These are phyloP conservation scores for Clavispora carvajalis DNA, from an alignment of 805 yeast species.

Conservation along the genomic window DNA sequence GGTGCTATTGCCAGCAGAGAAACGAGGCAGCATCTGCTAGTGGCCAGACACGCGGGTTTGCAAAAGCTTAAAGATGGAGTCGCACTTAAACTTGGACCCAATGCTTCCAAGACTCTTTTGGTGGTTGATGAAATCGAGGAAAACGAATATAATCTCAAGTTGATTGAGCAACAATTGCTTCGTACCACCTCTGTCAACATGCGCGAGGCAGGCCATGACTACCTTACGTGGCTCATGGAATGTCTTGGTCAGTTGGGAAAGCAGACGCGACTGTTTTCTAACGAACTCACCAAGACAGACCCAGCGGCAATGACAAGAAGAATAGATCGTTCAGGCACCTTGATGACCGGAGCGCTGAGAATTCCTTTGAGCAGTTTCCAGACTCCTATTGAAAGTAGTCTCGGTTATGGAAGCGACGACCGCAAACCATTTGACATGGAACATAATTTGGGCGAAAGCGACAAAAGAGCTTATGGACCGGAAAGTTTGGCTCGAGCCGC, in stretches of 20 bases:
- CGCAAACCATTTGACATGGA: neutral
- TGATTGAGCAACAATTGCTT: constrained; percentile 47
- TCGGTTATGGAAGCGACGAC: neutral
- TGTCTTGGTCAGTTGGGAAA: constrained; percentile 1
- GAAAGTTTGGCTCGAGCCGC: no score
- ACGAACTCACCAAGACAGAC: constrained; percentile 1
- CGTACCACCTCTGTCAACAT: constrained; percentile 43
- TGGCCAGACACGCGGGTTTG: constrained; percentile 31
- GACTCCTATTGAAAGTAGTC: neutral
- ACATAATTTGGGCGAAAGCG: neutral
- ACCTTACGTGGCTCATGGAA: constrained; percentile 28
- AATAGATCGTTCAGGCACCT: neutral
- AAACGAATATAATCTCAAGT: constrained; percentile 43
- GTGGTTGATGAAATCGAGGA: constrained; percentile 50
- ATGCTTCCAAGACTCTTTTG: constrained; percentile 38
- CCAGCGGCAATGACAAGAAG: neutral
- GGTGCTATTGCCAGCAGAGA: constrained; percentile 47
- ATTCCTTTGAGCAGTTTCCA: neutral
- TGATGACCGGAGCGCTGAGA: neutral
- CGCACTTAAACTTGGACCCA: constrained; percentile 40
- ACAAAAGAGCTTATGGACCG: neutral
- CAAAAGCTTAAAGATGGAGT: constrained; percentile 34
- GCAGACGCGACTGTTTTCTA: neutral
- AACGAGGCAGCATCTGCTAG: constrained; percentile 38
- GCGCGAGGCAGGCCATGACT: constrained; percentile 42